phyloP scores from a whole-genome alignment of 2,329 filamentous ascomycete species.

The Alternaria rosae region DNA sequence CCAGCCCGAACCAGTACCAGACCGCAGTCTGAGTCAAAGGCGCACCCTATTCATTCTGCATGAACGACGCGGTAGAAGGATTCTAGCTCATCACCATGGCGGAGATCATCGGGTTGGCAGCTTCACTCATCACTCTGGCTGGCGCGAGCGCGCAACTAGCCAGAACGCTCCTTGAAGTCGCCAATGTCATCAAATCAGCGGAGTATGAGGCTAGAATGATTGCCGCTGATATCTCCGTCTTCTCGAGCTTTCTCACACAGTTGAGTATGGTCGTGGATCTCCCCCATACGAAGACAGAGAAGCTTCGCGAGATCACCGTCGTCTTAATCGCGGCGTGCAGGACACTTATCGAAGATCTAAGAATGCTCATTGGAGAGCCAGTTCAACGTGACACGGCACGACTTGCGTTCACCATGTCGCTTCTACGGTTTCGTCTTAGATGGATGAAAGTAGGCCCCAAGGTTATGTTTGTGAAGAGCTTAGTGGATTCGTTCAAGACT shows the following conservation, averaged over 20 bases:
- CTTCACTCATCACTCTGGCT: not conserved
- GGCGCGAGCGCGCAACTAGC: not conserved
- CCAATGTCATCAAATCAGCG: not conserved
- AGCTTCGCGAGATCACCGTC: not conserved
- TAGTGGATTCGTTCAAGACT: not conserved
- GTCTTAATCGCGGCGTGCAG: not conserved
- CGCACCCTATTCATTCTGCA: no score
- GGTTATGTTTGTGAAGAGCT: not conserved
- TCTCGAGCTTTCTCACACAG: not conserved
- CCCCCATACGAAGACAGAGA: not conserved
- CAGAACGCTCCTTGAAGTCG: not conserved
- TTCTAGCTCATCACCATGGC: not conserved
- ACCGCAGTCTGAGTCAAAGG: no score
- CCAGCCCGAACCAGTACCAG: no score
- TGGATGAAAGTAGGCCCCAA: not conserved
- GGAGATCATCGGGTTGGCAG: not conserved
- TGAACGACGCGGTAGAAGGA: no score
- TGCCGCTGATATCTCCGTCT: rapidly evolving
- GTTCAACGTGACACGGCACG: rapidly evolving
- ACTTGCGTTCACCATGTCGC: not conserved
- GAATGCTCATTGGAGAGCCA: not conserved
- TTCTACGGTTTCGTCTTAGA: not conserved
- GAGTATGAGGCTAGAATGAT: not conserved
- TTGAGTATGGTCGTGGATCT: not conserved
- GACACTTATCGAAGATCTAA: not conserved